phyloP scores from a whole-genome alignment of 768 basidiomycete genomes.

The Imleria badia region DNA sequence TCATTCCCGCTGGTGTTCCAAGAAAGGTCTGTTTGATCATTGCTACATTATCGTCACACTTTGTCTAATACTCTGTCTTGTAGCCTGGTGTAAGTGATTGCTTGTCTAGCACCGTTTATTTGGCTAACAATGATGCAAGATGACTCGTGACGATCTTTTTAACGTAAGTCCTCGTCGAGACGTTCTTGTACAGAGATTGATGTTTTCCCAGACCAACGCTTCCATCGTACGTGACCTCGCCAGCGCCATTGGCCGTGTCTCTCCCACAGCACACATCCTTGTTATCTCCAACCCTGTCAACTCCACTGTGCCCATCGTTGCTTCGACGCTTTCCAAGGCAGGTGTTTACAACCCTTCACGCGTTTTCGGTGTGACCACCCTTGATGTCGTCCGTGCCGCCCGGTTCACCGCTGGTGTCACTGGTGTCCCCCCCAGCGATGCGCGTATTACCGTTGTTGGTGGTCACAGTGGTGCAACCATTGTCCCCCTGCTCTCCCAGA shows the following conservation, averaged over 20 bases:
- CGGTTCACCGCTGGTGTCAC: conserved; percentile 81
- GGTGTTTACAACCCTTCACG: conserved; percentile 89
- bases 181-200: neutral
- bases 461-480: conserved; percentile 98
- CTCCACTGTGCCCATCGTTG: conserved; percentile 97
- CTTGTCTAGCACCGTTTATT: neutral
- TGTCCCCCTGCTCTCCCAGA: conserved; percentile 92
- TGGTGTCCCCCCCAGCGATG: conserved; percentile 62
- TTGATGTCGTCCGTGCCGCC: conserved; percentile 95
- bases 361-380: conserved; percentile 96
- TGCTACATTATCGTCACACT: neutral
- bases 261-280: conserved; percentile 90
- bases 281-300: conserved; percentile 99
- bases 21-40: conserved; percentile 67
- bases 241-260: conserved; percentile 76
- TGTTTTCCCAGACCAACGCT: conserved; percentile 75
- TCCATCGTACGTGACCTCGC: conserved; percentile 98
- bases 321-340: conserved; percentile 84
- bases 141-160: conserved; percentile 97
- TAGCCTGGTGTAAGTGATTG: conserved; percentile 77
- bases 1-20: conserved; percentile 99
- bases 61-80: conserved; percentile 30
- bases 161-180: conserved; percentile 57
- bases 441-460: conserved; percentile 83
- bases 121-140: conserved; percentile 48